A percentile compares a stretch with the other conserved stretches of the same genome.
phyloP scores from a whole-genome alignment of 805 yeast species.

The Diddensiella caesifluorescens region DNA sequence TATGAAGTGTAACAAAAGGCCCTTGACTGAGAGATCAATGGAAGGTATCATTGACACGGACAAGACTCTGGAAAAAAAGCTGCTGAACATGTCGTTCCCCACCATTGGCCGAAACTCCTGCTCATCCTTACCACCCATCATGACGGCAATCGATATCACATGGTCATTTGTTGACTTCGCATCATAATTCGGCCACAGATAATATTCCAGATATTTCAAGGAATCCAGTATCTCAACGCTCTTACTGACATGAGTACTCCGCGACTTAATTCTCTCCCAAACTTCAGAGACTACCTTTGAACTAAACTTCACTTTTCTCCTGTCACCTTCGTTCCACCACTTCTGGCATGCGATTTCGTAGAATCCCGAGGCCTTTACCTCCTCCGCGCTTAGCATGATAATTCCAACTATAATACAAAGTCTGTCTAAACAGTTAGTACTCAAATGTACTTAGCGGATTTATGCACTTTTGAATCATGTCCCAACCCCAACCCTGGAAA shows the following conservation, averaged over 20 bases:
- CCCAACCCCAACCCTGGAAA: background rate
- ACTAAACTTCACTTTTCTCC: constrained; percentile 3
- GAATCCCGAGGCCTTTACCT: background rate
- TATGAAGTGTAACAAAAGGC: constrained; percentile 27
- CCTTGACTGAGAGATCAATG: constrained; percentile 8
- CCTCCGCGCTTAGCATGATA: background rate
- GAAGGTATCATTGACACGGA: constrained; percentile 15
- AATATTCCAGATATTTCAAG: constrained; percentile 21
- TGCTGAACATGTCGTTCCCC: constrained; percentile 28
- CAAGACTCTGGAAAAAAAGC: constrained; percentile 32
- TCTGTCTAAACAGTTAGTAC: background rate
- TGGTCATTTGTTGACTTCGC: constrained; percentile 39
- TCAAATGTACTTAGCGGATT: constrained; percentile 6
- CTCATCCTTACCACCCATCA: constrained; percentile 22
- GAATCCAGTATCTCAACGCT: constrained; percentile 13
- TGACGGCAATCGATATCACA: constrained; percentile 33
- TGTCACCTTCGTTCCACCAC: constrained; percentile 4
- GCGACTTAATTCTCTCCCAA: background rate
- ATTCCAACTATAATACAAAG: background rate
- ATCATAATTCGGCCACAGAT: constrained; percentile 40
- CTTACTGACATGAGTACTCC: no score
- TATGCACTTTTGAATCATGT: background rate
- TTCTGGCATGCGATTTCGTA: constrained; percentile 1
- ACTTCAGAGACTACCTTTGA: constrained; percentile 2
- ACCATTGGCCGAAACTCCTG: no score